Conservation (phyloP, 805 yeast genomes). For the Nakazawaea siamensis region DNA sequence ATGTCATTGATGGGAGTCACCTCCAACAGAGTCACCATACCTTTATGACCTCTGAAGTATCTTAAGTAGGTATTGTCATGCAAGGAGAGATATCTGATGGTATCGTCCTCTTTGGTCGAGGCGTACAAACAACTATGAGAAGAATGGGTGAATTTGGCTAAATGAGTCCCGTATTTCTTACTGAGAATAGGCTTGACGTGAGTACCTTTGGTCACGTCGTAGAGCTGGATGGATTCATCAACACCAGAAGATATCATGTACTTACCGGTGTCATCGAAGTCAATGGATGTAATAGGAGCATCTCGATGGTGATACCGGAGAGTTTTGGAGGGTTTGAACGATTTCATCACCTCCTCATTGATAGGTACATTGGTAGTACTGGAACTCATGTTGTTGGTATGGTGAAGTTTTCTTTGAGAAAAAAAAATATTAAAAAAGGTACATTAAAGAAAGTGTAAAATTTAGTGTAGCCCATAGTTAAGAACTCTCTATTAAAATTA, state of each 20-base stretch:
- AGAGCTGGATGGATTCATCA: conserved; percentile 77
- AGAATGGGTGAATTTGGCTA: conserved; percentile 76
- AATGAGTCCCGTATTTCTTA: conserved; percentile 87
- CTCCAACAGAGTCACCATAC: conserved; percentile 63
- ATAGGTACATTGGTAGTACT: too few species aligned
- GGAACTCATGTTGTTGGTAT: too few species aligned
- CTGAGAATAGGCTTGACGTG: conserved; percentile 64
- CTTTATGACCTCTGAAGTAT: conserved; percentile 84
- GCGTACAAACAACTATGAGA: conserved; percentile 65
- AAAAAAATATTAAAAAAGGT: neutral
- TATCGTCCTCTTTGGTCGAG: conserved; percentile 72
- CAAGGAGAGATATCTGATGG: conserved; percentile 67
- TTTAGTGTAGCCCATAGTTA: neutral
- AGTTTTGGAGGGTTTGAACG: conserved; percentile 27
- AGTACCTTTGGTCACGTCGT: conserved; percentile 64
- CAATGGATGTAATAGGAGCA: conserved; percentile 58
- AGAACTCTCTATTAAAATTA: neutral
- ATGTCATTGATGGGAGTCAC: conserved; percentile 63
- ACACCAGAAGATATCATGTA: conserved; percentile 67
- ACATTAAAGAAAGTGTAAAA: neutral
- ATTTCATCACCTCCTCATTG: conserved; percentile 12
- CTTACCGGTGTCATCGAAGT: conserved; percentile 80
- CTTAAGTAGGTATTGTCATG: conserved; percentile 74
- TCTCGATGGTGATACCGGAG: conserved; percentile 33
- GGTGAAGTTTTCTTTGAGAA: too few species aligned